A percentile compares a stretch with the other conserved stretches of the same genome.
Evolutionary conservation across 2,329 filamentous ascomycete genomes (phyloP).

Genomic region (Penicillium psychrosexuale): DNA sequence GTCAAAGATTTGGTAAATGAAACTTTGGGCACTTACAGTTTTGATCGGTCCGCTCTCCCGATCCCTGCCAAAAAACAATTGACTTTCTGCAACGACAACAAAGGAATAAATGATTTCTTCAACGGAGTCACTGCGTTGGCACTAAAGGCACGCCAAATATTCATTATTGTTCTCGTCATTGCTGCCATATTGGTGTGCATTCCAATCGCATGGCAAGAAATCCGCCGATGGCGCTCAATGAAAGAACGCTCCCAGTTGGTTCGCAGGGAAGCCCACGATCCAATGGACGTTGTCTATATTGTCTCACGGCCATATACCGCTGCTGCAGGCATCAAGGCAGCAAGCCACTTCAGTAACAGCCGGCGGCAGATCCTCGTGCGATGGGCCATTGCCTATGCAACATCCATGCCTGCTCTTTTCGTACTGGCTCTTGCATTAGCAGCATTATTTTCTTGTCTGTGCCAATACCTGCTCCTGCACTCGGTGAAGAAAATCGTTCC

Average conservation of each 20-base stretch:
- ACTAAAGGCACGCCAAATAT: slow-evolving; percentile 67
- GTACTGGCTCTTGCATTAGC: slow-evolving; percentile 78
- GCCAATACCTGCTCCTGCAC: slow-evolving; percentile 74
- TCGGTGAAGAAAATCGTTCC: slow-evolving; percentile 73
- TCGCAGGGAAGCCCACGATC: slow-evolving; percentile 64
- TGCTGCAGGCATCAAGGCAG: slow-evolving; percentile 66
- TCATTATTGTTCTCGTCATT: slow-evolving; percentile 70
- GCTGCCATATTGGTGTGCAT: slow-evolving; percentile 70
- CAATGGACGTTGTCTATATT: slow-evolving; percentile 86
- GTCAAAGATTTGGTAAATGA: slow-evolving; percentile 71
- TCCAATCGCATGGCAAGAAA: slow-evolving; percentile 78
- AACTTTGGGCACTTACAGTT: slow-evolving; percentile 68
- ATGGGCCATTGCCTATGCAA: slow-evolving; percentile 86
- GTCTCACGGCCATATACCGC: slow-evolving; percentile 76
- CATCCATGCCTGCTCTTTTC: slow-evolving; percentile 78
- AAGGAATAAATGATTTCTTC: slow-evolving; percentile 82
- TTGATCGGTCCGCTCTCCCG: slow-evolving; percentile 75
- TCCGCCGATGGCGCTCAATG: slow-evolving; percentile 71
- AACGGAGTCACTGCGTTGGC: slow-evolving; percentile 64
- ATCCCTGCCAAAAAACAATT: slow-evolving; percentile 78
- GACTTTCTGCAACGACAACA: slow-evolving; percentile 83
- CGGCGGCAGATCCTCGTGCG: slow-evolving; percentile 70
- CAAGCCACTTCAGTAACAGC: slow-evolving; percentile 59
- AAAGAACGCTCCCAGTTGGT: slow-evolving; percentile 67
- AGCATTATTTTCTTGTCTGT: slow-evolving; percentile 76